Evolutionary conservation across 2,329 filamentous ascomycete species (phyloP), one percentile per base, ranked within the genome.

Genomic region (Ilyonectria destructans): DNA sequence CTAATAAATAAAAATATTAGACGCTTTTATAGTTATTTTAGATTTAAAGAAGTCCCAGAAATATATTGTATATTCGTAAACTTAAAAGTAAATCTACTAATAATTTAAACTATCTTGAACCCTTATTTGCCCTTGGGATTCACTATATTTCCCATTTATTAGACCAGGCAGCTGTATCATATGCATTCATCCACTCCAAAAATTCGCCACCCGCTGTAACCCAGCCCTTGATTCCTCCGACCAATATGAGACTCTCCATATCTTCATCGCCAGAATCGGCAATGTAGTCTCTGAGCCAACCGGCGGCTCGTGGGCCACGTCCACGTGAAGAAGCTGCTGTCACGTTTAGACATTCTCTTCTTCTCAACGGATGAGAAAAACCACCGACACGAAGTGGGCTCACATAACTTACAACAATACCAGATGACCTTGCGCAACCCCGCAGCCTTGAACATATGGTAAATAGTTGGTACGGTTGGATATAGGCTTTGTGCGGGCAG

Each of bases 201-300:
- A 83, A 89, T 54, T 88, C 83, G 0, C 69, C 71, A 1, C 87
- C 86, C 1, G 82, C 84, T 0, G 69, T 78, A 6, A 77, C 85
- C 88, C 87, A 90, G 4, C 86, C 87, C 56, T 86, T 87, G 71
- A 90, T 86, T 0, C 88, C 88, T 0, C 83, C 88, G 10, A 77
- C 72, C 4, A 90, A 78, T 2, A 87, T 82, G 35, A 87, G 61
- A 68, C 87, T 89, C 69, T 85, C 67, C 74, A 88, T 83, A 0
- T 77, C 71, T 0, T 55, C 71, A 64, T 87, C 83, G 1, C 76
- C 74, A 40, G 82, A 74, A 1, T 84, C 79, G 3, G 77, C 74
- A 33, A 90, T 76, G 65, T 88, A 81, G 74, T 90, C 88, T 4
- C 80, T 80, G 72, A 90, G 86, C 88, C 87, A 90, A 8, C 81